Conservation (phyloP, 257 asterid genomes). For the Plantago major region DNA sequence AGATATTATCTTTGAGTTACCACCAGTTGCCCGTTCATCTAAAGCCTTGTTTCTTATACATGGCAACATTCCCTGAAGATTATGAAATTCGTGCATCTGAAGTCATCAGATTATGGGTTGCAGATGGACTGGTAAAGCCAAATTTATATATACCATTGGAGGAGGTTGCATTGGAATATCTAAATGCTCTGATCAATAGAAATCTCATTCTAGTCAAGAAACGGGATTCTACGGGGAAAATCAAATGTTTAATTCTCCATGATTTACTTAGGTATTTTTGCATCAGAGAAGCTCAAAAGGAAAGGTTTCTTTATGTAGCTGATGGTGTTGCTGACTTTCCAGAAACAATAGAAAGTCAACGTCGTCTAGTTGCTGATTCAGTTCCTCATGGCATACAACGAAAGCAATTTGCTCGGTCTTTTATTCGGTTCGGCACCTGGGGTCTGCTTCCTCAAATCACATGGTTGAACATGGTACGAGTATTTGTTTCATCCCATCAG, state of each 20-base stretch:
- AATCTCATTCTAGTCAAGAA: background rate
- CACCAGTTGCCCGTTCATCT: conserved; percentile 6
- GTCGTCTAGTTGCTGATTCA: conserved; percentile 8
- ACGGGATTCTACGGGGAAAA: background rate
- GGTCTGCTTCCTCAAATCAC: background rate
- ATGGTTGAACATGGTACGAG: background rate
- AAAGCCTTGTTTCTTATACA: conserved; percentile 17
- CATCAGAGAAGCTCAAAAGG: conserved; percentile 17
- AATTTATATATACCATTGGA: background rate
- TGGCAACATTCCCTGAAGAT: conserved; percentile 16
- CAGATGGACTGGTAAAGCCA: conserved; percentile 13
- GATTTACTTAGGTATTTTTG: conserved; percentile 6
- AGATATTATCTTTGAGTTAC: conserved; percentile 13
- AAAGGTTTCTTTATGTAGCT: background rate
- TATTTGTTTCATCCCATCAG: background rate
- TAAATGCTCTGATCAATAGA: background rate
- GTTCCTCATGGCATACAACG: background rate
- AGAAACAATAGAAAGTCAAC: background rate
- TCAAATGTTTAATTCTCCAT: conserved; percentile 5
- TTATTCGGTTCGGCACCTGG: background rate
- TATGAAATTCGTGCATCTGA: background rate
- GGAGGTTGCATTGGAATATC: background rate
- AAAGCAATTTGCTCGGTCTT: background rate
- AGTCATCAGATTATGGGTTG: conserved; percentile 15
- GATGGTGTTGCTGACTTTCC: background rate